phyloP scores from a whole-genome alignment of 129 eudicot species.

The Escallonia herrerae region DNA sequence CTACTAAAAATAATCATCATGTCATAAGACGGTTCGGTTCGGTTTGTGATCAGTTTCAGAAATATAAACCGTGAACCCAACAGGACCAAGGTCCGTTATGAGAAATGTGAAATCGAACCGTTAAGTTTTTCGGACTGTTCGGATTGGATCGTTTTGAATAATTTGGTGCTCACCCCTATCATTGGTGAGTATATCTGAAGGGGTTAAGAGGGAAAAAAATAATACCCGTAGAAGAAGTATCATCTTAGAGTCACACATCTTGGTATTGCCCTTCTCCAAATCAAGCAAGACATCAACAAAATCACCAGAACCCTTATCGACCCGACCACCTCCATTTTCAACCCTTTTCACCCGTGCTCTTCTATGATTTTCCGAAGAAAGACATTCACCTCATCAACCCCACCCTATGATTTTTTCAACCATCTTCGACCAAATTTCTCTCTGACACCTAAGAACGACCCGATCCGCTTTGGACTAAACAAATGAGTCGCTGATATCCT shows the following conservation, averaged over 20 bases:
- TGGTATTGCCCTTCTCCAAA: constrained; percentile 56
- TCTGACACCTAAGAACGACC: constrained; percentile 38
- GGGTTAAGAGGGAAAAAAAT: not conserved
- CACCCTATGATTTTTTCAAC: constrained; percentile 21
- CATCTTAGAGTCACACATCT: constrained; percentile 60
- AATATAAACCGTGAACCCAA: too few relatives aligned
- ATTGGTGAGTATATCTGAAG: too few relatives aligned
- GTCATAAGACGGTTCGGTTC: too few relatives aligned
- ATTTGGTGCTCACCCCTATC: too few relatives aligned
- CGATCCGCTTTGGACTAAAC: constrained; percentile 57
- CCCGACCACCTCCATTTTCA: not conserved
- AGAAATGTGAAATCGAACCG: too few relatives aligned
- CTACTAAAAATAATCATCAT: too few relatives aligned
- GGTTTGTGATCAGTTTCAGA: too few relatives aligned
- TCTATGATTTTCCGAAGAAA: constrained; percentile 55
- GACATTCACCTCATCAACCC: constrained; percentile 44
- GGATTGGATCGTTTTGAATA: too few relatives aligned
- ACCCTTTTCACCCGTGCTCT: constrained; percentile 52
- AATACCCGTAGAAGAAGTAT: constrained; percentile 88
- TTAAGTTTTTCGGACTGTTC: too few relatives aligned
- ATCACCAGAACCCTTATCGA: constrained; percentile 33
- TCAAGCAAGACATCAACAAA: constrained; percentile 92
- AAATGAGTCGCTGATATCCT: constrained; percentile 60
- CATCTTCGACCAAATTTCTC: constrained; percentile 48
- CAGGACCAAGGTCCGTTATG: too few relatives aligned